Conservation (phyloP, 2,329 filamentous ascomycete species). For the Aspergillus sp. region DNA sequence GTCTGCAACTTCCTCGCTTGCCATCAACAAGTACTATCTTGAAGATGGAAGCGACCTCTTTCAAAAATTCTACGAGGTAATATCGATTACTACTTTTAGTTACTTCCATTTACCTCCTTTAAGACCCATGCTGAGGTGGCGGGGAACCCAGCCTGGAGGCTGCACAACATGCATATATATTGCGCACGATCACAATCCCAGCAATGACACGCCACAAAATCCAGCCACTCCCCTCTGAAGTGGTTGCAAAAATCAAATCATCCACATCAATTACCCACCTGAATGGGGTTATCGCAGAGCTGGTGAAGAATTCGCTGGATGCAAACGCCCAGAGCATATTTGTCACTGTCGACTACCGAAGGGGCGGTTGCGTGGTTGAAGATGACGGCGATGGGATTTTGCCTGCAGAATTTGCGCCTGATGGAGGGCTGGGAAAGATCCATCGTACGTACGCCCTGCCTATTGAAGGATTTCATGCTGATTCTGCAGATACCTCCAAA, state of each 20-base stretch:
- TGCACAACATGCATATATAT: conserved; percentile 14
- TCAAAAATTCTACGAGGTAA: background rate
- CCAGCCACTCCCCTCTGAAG: conserved; percentile 69
- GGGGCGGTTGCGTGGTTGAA: conserved; percentile 77
- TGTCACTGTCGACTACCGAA: conserved; percentile 72
- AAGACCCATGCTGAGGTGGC: background rate
- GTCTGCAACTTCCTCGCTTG: conserved; percentile 15
- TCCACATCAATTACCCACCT: conserved; percentile 79
- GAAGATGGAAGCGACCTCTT: conserved; percentile 5
- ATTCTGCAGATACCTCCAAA: conserved; percentile 75
- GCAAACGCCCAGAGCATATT: conserved; percentile 71
- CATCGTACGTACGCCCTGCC: conserved; percentile 61
- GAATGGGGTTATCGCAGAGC: conserved; percentile 69
- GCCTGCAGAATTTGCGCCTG: conserved; percentile 70
- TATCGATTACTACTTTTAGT: background rate
- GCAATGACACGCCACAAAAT: conserved; percentile 54
- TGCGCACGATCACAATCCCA: background rate
- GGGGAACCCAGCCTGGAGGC: background rate
- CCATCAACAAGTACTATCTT: background rate
- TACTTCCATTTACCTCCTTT: background rate
- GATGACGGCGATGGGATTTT: conserved; percentile 83
- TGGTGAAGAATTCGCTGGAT: conserved; percentile 85
- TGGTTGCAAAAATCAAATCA: conserved; percentile 79
- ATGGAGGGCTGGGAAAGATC: conserved; percentile 72
- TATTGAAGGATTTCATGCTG: background rate